Base-by-base conservation (phyloP, 2,329 filamentous ascomycete genomes). In the Corynespora cassiicola region DNA sequence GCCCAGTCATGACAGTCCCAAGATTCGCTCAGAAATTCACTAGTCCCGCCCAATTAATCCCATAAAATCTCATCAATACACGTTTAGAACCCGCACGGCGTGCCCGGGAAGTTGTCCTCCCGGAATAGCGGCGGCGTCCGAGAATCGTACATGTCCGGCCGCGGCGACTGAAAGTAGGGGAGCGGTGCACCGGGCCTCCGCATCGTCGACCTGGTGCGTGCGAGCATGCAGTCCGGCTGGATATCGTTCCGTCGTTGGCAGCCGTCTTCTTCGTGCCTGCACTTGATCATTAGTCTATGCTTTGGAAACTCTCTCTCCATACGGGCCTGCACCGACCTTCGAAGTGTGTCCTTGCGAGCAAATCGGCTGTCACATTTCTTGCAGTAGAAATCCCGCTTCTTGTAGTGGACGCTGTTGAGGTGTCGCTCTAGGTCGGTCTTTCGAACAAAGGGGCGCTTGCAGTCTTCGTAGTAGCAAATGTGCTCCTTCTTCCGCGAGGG, bases 331-430 rank as follows among this genome's bases (percentile, higher is more conserved):
- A 45, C 76, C 69, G 70, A 89, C 88, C 89, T 86, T 69, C 84
- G 74, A n/a, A 94, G 74, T 1, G 88, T 94, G 58, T 95, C 89
- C 64, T 90, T 90, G 28, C 89, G 80, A 17, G 87, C 84, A 72
- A 95, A 95, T 26, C 79, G 75, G 36, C 82, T 78, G 20, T 79
- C 78, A 60, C 89, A 95, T 44, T 84, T 83, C 44, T 83, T 77
- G 61, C 89, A 95, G 42, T 75, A 75, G 65, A 85, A 84, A 52
- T 85, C 84, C 38, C 82, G 81, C 47, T 85, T 76, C 68, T 88
- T 90, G 63, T 84, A 76, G 61, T 95, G 89, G 8, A 94, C 87
- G 71, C 80, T 58, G 25, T 39, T 58, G 76, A 82, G 53, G 80
- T 77, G 66, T 42, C 82, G 72, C 26, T 69, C 68, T 16, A 95